A percentile compares a stretch with the other conserved stretches of the same genome.
Evolutionary conservation across 441 rosid species (phyloP).

Genomic region (Macaranga tanarius): DNA sequence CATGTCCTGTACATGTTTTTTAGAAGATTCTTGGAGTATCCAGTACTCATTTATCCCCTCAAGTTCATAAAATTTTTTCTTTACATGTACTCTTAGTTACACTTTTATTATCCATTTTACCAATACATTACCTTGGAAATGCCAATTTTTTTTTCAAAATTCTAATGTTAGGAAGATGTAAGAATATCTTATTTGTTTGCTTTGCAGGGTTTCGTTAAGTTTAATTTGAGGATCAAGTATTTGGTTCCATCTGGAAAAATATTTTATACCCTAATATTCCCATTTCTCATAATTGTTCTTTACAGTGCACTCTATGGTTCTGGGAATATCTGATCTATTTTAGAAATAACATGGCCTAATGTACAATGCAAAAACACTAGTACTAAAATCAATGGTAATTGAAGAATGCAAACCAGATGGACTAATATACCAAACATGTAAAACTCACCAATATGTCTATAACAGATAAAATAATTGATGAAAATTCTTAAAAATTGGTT

Average conservation of each 20-base stretch:
- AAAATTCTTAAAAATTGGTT: not conserved
- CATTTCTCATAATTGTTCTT: too few species aligned
- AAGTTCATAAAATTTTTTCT: not conserved
- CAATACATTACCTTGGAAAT: too few species aligned
- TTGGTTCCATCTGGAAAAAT: too few species aligned
- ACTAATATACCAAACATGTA: not conserved
- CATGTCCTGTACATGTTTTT: too few species aligned
- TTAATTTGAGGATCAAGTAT: too few species aligned
- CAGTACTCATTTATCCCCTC: not conserved
- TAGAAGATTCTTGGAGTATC: not conserved
- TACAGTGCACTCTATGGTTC: not conserved
- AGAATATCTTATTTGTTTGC: not conserved
- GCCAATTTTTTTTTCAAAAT: not conserved
- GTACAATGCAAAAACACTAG: not conserved
- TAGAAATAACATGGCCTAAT: not conserved
- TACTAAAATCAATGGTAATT: not conserved
- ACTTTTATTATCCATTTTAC: too few species aligned
- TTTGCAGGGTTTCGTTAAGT: not conserved
- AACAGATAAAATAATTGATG: not conserved
- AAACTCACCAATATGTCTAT: not conserved
- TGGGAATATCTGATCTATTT: too few species aligned
- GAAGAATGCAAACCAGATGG: not conserved
- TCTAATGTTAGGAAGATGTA: not conserved
- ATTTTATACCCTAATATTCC: too few species aligned
- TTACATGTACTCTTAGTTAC: not conserved